Conservation (phyloP, 2,329 filamentous ascomycete species). For the Aureobasidium leucospermi region DNA sequence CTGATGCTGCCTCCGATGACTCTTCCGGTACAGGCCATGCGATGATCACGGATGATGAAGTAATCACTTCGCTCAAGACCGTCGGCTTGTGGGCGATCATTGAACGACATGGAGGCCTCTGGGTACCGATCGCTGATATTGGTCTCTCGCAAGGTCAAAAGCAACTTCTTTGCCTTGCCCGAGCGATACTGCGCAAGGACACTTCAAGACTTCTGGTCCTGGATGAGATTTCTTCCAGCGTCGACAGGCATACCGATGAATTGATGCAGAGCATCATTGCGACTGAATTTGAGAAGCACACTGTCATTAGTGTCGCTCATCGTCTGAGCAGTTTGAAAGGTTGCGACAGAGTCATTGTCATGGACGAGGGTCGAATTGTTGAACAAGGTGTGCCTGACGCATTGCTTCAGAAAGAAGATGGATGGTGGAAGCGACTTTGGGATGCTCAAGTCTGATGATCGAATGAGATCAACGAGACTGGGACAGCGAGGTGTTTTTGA, state of each 20-base stretch:
- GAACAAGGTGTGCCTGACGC: slow-evolving; percentile 28
- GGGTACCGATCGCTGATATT: slow-evolving; percentile 28
- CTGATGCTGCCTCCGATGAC: slow-evolving; percentile 19
- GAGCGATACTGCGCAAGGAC: slow-evolving; percentile 35
- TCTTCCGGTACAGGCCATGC: slow-evolving; percentile 28
- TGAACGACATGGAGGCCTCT: slow-evolving; percentile 29
- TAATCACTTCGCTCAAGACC: slow-evolving; percentile 37
- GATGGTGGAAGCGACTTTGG: neutral
- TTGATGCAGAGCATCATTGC: neutral
- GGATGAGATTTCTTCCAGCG: slow-evolving; percentile 21
- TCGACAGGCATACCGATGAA: slow-evolving; percentile 6
- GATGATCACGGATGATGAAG: slow-evolving; percentile 12
- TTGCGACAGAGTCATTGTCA: slow-evolving; percentile 45
- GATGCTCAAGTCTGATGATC: neutral
- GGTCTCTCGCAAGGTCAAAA: slow-evolving; percentile 40
- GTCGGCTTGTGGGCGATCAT: slow-evolving; percentile 32
- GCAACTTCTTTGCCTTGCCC: slow-evolving; percentile 44
- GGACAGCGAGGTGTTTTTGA: too few species aligned
- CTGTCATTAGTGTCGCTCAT: slow-evolving; percentile 53
- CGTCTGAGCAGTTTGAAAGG: slow-evolving; percentile 48
- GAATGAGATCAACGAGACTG: too few species aligned
- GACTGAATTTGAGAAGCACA: slow-evolving; percentile 46
- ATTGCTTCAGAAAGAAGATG: neutral
- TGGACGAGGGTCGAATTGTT: slow-evolving; percentile 42
- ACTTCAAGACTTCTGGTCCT: slow-evolving; percentile 33